phyloP scores from a whole-genome alignment of 805 yeast genomes.

The Spathaspora passalidarum region DNA sequence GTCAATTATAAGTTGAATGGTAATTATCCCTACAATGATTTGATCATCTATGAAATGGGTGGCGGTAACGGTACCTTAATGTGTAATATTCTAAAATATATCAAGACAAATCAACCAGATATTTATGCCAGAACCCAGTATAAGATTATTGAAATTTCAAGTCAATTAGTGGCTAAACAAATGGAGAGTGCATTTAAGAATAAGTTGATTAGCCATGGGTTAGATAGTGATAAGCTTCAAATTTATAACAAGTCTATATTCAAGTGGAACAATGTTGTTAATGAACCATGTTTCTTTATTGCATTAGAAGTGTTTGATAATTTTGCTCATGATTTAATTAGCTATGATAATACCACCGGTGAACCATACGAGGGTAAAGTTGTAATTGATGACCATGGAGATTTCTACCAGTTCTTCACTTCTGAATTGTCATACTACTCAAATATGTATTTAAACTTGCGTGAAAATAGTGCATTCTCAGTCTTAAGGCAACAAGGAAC shows the following conservation, averaged over 20 bases:
- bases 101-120: constrained; percentile 63
- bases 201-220: constrained; percentile 33
- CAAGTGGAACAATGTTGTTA: constrained; percentile 61
- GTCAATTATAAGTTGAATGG: constrained; percentile 65
- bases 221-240: constrained; percentile 56
- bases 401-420: constrained; percentile 68
- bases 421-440: constrained; percentile 60
- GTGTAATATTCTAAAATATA: constrained; percentile 67
- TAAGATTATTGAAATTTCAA: constrained; percentile 69
- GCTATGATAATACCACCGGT: constrained; percentile 67
- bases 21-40: constrained; percentile 64
- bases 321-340: constrained; percentile 74
- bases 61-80: constrained; percentile 89
- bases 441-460: constrained; percentile 49
- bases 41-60: constrained; percentile 82
- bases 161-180: constrained; percentile 60
- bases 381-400: constrained; percentile 66
- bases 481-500: constrained; percentile 25
- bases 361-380: constrained; percentile 78
- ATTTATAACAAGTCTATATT: constrained; percentile 74
- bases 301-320: constrained; percentile 85
- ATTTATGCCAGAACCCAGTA: constrained; percentile 68
- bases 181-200: constrained; percentile 30
- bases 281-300: constrained; percentile 70
- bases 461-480: constrained; percentile 46